Evolutionary conservation across 2,329 filamentous ascomycete genomes (phyloP).

Genomic region (Botrytis pseudocinerea): DNA sequence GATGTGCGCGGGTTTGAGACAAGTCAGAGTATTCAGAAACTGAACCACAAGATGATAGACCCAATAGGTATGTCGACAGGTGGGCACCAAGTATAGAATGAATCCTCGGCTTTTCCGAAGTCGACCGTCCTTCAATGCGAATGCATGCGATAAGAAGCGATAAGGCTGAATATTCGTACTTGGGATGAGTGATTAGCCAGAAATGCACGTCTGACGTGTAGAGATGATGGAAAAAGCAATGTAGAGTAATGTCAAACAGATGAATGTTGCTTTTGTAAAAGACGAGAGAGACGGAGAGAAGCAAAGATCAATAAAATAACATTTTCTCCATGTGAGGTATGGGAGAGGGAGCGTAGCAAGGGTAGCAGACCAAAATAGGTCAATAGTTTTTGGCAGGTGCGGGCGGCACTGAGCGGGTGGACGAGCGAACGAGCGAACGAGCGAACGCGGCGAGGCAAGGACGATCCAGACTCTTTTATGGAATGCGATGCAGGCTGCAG

Average conservation of each 20-base stretch:
- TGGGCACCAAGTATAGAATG: neutral
- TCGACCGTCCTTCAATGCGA: neutral
- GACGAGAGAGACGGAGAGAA: neutral
- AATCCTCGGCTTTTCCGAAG: neutral
- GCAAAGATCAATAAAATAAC: neutral
- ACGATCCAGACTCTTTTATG: neutral
- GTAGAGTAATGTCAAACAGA: neutral
- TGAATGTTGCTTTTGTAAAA: neutral
- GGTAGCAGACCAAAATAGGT: neutral
- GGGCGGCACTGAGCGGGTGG: neutral
- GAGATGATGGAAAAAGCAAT: neutral
- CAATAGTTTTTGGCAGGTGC: conserved; percentile 8
- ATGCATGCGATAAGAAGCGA: conserved; percentile 14
- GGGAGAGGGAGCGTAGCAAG: neutral
- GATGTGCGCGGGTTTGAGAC: neutral
- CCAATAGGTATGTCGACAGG: too few species aligned
- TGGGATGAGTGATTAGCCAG: neutral
- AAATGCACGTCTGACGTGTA: neutral
- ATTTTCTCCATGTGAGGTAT: neutral
- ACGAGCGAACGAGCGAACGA: too few species aligned
- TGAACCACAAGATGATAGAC: conserved; percentile 7
- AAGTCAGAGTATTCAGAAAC: neutral
- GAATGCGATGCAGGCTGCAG: neutral
- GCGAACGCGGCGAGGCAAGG: neutral
- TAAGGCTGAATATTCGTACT: conserved; percentile 13